A percentile compares a stretch with the other conserved stretches of the same genome.
Conservation (phyloP, 139 green algal species). For the Chlorella sorokiniana region DNA sequence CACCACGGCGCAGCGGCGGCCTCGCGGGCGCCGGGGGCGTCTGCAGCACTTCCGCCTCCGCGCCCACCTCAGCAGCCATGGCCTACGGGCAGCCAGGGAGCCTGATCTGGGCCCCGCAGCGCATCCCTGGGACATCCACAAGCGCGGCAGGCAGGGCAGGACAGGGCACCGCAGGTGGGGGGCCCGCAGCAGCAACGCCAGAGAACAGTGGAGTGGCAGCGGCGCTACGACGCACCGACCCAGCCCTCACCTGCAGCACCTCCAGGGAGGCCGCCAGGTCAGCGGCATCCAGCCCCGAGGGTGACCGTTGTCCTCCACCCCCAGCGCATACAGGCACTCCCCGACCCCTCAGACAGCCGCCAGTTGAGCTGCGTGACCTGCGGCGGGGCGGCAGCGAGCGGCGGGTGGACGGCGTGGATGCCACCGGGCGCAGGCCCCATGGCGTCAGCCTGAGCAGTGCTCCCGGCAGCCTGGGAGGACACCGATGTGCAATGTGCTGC, state of each 20-base stretch:
- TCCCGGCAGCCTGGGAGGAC: background rate
- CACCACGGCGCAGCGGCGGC: constrained; percentile 60
- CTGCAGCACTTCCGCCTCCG: constrained; percentile 43
- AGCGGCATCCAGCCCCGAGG: constrained; percentile 57
- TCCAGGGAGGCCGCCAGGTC: constrained; percentile 70
- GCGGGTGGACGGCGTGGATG: constrained; percentile 64
- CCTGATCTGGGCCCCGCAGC: too few relatives aligned
- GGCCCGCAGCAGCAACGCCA: too few relatives aligned
- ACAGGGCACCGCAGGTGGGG: too few relatives aligned
- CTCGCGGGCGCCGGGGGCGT: constrained; percentile 46
- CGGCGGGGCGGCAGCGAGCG: constrained; percentile 76
- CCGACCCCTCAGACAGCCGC: constrained; percentile 81
- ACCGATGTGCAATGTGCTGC: background rate
- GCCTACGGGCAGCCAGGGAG: too few relatives aligned
- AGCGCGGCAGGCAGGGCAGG: too few relatives aligned
- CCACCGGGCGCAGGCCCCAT: constrained; percentile 64
- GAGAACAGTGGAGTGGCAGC: too few relatives aligned
- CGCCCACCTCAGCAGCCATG: constrained; percentile 72
- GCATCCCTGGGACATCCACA: too few relatives aligned
- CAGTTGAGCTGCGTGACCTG: constrained; percentile 91
- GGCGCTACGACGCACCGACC: too few relatives aligned
- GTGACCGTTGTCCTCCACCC: constrained; percentile 88
- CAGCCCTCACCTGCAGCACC: too few relatives aligned
- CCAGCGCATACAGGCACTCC: constrained; percentile 68
- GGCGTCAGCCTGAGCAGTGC: too few relatives aligned